These are phyloP conservation scores for Myriosclerotinia scirpicola DNA, from an alignment of 2,329 filamentous ascomycete genomes.

Conservation along the genomic window DNA sequence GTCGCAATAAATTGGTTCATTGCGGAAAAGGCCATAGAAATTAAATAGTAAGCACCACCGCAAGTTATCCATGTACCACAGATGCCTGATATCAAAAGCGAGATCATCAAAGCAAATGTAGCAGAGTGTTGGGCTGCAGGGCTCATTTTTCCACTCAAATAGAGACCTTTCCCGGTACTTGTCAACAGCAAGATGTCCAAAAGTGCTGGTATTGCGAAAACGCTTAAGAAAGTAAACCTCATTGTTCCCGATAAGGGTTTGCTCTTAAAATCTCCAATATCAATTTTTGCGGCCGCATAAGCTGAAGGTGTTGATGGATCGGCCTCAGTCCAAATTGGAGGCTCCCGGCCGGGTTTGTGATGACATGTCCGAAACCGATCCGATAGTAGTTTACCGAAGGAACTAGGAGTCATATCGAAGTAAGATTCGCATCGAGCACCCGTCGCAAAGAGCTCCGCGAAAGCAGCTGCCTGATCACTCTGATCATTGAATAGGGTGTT, in stretches of 20 bases:
- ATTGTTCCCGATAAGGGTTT: constrained; percentile 45
- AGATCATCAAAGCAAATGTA: constrained; percentile 55
- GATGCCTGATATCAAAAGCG: constrained; percentile 57
- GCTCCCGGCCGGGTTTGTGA: constrained; percentile 35
- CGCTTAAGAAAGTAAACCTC: constrained; percentile 55
- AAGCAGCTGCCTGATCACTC: constrained; percentile 61
- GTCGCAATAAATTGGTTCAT: constrained; percentile 46
- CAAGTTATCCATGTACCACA: constrained; percentile 63
- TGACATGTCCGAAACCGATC: constrained; percentile 50
- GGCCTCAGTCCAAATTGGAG: constrained; percentile 27
- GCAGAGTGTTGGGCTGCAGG: constrained; percentile 53
- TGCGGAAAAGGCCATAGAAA: constrained; percentile 51
- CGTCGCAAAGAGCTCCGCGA: constrained; percentile 62
- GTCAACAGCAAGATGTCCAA: constrained; percentile 60
- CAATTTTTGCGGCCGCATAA: constrained; percentile 53
- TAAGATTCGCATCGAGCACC: constrained; percentile 63
- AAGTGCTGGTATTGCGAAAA: constrained; percentile 62
- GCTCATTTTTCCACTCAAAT: constrained; percentile 58
- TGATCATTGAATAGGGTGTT: constrained; percentile 61
- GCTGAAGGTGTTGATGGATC: constrained; percentile 38
- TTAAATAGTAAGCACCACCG: constrained; percentile 62
- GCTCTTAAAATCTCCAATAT: constrained; percentile 48
- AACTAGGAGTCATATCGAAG: constrained; percentile 55
- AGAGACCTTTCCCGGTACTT: constrained; percentile 58
- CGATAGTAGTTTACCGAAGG: constrained; percentile 45